Base-by-base conservation (phyloP, 2,329 filamentous ascomycete genomes). In the Aureobasidium namibiae region DNA sequence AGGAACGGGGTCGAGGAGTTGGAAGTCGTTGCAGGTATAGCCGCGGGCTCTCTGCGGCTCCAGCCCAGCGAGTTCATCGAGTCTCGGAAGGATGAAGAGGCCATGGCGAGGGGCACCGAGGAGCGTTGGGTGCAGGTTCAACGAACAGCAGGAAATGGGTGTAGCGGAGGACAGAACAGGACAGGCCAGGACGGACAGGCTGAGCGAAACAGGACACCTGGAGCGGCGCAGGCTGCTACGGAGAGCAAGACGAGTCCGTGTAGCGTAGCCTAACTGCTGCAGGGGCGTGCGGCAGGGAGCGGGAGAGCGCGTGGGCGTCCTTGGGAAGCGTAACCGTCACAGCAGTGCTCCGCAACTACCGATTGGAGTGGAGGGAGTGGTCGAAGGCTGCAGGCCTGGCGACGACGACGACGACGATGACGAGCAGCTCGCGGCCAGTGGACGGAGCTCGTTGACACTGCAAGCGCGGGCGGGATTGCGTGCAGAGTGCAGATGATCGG, bases 21-120 rank as follows among this genome's bases (percentile, higher is more conserved):
- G 87, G 94, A 74, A 26, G 87, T 95, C 72, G 84, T 90, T 68
- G 88, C 86, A 64, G 90, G 85, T 58, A 88, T 78, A 57, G 54
- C 39, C 69, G 95, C 89, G 64, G 83, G 74, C 61, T 91, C 87
- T 69, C 92, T 85, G 67, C 92, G 88, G 69, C 90, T 90, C 94
- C 94, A 97, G 62, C 94, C 94, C 68, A 97, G 76, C 61, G 90
- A 94, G 79, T 90, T 95, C 80, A 97, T 91, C 23, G 90, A 95
- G 75, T 96, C 90, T 72, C 92, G 85, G 74, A 99, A 97, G 48
- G 90, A 89, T 66, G 85, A 80, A 65, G 91, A 92, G 62, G 92
- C 88, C 92, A 96, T 96, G 63, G 42, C 36, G 26, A 48, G 11
- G 26, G 44, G 21, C 26, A 13, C 26, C 14, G 23, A 31, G 44